phyloP scores from a whole-genome alignment of 768 basidiomycete species.

The Amanita jacksonii region DNA sequence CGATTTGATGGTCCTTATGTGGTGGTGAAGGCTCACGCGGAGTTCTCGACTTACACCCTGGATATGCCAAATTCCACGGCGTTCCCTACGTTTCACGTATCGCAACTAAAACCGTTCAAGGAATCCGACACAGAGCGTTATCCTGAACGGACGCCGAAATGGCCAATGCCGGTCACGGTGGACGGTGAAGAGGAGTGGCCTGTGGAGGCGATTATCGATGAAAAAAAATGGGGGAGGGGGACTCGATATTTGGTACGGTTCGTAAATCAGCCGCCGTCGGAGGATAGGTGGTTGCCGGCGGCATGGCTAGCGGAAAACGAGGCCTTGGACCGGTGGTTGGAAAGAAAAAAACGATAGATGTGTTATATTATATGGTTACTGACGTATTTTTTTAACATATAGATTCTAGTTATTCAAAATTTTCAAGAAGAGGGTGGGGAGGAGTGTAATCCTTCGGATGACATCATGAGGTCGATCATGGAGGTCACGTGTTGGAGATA shows the following conservation, averaged over 20 bases:
- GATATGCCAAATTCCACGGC: conserved; percentile 6
- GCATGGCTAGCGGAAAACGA: conserved; percentile 21
- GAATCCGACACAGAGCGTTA: conserved; percentile 1
- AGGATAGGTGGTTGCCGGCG: conserved; percentile 22
- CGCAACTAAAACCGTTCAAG: conserved; percentile 3
- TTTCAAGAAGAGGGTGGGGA: too few relatives aligned
- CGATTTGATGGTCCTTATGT: conserved; percentile 30
- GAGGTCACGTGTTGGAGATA: too few relatives aligned
- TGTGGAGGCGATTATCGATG: conserved; percentile 6
- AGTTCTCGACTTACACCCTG: conserved; percentile 8
- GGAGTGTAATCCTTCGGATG: too few relatives aligned
- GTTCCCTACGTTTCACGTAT: conserved; percentile 7
- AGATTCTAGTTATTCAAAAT: too few relatives aligned
- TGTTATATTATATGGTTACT: too few relatives aligned
- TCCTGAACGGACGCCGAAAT: not conserved
- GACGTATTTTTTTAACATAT: too few relatives aligned
- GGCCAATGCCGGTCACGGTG: conserved; percentile 6
- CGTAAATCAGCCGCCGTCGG: not conserved
- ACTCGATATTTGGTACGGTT: conserved; percentile 12
- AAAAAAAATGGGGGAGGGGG: not conserved
- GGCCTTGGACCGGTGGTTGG: conserved; percentile 21
- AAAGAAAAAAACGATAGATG: too few relatives aligned
- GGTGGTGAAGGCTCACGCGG: conserved; percentile 10
- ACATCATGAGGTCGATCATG: too few relatives aligned
- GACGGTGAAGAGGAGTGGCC: conserved; percentile 6